A percentile compares a stretch with the other conserved stretches of the same genome.
phyloP scores from a whole-genome alignment of 345 rosid genomes.

The Melaleuca alternifolia region DNA sequence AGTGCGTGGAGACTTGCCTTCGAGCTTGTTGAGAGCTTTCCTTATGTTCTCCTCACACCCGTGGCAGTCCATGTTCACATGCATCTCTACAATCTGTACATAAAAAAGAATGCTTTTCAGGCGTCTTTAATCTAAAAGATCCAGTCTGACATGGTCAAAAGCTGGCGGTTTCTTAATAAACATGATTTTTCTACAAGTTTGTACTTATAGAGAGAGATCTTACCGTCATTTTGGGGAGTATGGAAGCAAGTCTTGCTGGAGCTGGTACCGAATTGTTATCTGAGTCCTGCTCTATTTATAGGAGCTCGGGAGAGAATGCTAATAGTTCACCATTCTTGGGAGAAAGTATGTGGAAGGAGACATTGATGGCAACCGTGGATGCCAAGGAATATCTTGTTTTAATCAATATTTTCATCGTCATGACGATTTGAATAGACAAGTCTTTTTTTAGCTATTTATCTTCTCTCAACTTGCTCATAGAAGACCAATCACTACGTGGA shows the following conservation, averaged over 20 bases:
- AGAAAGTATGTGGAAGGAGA: not conserved
- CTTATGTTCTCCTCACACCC: slow-evolving; percentile 5
- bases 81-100: slow-evolving; percentile 8
- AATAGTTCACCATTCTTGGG: not conserved
- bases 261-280: not conserved
- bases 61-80: slow-evolving; percentile 1
- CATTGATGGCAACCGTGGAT: not conserved
- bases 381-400: not conserved
- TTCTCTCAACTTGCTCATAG: not conserved
- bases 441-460: not conserved
- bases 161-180: too few relatives aligned
- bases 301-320: not conserved
- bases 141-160: too few relatives aligned
- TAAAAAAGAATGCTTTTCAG: not conserved
- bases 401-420: not conserved
- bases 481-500: not conserved
- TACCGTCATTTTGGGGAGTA: not conserved
- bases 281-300: not conserved
- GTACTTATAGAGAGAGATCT: not conserved
- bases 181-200: too few relatives aligned
- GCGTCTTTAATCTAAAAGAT: not conserved
- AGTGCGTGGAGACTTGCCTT: not conserved
- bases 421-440: not conserved
- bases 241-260: not conserved
- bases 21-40: slow-evolving; percentile 2